A percentile compares a stretch with the other conserved stretches of the same genome.
Evolutionary conservation across 106 monocot species (phyloP).

Genomic region (Dendrobium chrysotoxum): DNA sequence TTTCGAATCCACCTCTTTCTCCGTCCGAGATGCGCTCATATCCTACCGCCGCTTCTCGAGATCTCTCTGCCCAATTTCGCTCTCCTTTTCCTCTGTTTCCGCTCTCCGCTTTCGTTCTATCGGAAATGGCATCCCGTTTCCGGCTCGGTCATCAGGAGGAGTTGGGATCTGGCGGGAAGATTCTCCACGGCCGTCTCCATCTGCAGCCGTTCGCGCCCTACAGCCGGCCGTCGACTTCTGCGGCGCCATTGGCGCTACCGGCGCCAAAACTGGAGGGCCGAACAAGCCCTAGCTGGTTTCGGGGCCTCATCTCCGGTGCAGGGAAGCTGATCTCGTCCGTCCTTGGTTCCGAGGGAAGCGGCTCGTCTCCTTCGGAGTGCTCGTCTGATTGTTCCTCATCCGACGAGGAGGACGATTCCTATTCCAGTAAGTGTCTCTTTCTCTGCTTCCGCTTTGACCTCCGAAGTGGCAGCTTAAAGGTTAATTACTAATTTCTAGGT

Average conservation of each 20-base stretch:
- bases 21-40: not conserved
- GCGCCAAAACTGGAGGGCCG: not conserved
- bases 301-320: slow-evolving; percentile 41
- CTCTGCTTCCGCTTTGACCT: not conserved
- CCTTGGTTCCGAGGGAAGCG: slow-evolving; percentile 24
- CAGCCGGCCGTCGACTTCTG: slow-evolving; percentile 4
- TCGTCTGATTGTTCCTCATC: slow-evolving; percentile 8
- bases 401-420: not conserved
- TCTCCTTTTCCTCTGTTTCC: not conserved
- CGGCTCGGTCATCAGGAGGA: slow-evolving; percentile 15
- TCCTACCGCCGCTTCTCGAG: not conserved
- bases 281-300: slow-evolving; percentile 31
- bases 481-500: not conserved
- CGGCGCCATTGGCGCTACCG: not conserved
- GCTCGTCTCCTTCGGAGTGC: slow-evolving; percentile 11
- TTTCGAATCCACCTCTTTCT: not conserved
- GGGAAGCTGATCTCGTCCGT: slow-evolving; percentile 60
- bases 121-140: slow-evolving; percentile 18
- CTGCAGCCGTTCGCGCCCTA: slow-evolving; percentile 18
- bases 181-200: slow-evolving; percentile 17
- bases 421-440: not conserved
- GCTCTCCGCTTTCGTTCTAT: not conserved
- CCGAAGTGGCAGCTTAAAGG: not conserved
- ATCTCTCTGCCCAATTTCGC: not conserved
- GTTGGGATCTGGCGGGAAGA: slow-evolving; percentile 22